phyloP scores from a whole-genome alignment of 164 flowering plant genomes.

The Saururus chinensis region DNA sequence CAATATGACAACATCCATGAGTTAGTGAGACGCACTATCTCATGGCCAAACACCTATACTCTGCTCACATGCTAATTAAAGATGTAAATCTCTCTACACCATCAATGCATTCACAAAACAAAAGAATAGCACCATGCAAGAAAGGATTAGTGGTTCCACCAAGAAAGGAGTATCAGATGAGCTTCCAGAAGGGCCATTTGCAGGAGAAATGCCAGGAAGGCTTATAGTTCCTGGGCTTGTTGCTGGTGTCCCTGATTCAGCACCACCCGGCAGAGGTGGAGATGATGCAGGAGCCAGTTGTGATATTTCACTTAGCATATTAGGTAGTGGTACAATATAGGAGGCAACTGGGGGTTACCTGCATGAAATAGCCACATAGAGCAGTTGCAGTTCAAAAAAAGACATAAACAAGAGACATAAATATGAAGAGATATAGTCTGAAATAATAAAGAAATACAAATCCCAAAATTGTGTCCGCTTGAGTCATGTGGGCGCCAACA shows the following conservation, averaged over 20 bases:
- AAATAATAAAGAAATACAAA: not conserved
- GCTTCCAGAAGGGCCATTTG: conserved; percentile 53
- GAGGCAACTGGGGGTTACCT: conserved; percentile 69
- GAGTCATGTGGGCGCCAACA: not conserved
- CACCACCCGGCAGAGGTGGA: conserved; percentile 40
- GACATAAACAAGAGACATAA: not conserved
- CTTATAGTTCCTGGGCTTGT: conserved; percentile 29
- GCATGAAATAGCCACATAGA: conserved; percentile 12
- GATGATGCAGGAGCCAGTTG: conserved; percentile 63
- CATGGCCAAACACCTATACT: not conserved
- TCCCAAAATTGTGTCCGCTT: not conserved
- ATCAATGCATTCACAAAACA: conserved; percentile 19
- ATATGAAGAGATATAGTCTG: not conserved
- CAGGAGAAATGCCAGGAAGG: conserved; percentile 40
- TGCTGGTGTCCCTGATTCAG: conserved; percentile 25
- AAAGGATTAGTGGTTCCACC: conserved; percentile 21
- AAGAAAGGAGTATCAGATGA: conserved; percentile 36
- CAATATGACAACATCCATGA: not conserved
- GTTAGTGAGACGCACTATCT: not conserved
- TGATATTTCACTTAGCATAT: conserved; percentile 23
- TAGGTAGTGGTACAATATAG: conserved; percentile 61
- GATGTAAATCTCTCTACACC: conserved; percentile 13
- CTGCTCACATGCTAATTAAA: not conserved
- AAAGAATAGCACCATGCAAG: conserved; percentile 14
- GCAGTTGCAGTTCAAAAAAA: not conserved